Evolutionary conservation across 192 early-diverging fungal genomes (phyloP), one percentile per base, ranked within the genome.

Genomic region (Coemansia sp.): DNA sequence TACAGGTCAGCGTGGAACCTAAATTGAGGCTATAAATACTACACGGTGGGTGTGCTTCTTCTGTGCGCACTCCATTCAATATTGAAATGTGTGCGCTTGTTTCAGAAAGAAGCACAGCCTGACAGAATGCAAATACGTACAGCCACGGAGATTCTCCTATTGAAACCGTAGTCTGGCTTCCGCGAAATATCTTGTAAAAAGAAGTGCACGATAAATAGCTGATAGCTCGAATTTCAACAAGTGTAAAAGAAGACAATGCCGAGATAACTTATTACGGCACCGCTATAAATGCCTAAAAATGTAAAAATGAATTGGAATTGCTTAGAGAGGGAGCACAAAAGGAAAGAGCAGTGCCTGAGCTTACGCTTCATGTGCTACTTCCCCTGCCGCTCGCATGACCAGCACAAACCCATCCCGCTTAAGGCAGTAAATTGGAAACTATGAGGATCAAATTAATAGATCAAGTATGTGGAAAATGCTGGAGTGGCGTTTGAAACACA

Each of bases 71-170:
- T 46, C 11, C 14, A 14, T 46, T 4, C 39, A 46, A 17, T 46
- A 1, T 1, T 17, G 39, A 46, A 46, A 17, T 46, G 39, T 46
- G 39, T 46, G 39, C 39, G 9, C 14, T 46, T 17, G 39, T 46
- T 46, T 46, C 11, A 46, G 39, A 46, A 46, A n/a, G n/a, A 46
- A 17, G 27, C 39, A 46, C 39, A 46, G 39, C 39, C 11, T 14
- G 11, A 14, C 39, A 46, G 14, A 46, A 46, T 46, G 5, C 54
- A 32, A 60, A 42, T 62, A 62, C 60, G 60, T 62, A 62, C 60
- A 27, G 42, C 46, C 39, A 17, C 39, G 39, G 14, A 46, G 14
- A 46, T 46, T 46, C 39, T 17, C 8, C 39, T 46, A 46, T 0
- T 46, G 39, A 14, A 46, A 46, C 17, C 11, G 14, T 46, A 46